phyloP scores from a whole-genome alignment of 345 rosid species.

The Isatis tinctoria region DNA sequence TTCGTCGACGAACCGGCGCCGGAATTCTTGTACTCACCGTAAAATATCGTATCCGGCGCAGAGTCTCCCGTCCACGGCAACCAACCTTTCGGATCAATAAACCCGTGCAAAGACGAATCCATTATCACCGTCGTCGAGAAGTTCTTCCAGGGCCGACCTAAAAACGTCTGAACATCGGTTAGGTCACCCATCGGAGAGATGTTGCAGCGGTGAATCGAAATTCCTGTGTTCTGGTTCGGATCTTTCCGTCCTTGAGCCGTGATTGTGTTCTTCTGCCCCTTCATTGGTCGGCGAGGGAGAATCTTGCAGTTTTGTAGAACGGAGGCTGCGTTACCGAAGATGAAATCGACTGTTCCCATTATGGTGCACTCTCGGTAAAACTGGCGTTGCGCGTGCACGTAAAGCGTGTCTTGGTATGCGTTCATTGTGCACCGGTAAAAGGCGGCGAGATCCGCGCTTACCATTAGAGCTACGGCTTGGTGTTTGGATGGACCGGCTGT shows the following conservation, averaged over 20 bases:
- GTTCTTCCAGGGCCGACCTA: constrained; percentile 76
- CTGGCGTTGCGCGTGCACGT: constrained; percentile 70
- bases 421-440: constrained; percentile 66
- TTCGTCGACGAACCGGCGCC: constrained; percentile 54
- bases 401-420: constrained; percentile 80
- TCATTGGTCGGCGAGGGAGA: constrained; percentile 53
- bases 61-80: constrained; percentile 64
- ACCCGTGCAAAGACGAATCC: constrained; percentile 43
- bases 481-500: constrained; percentile 76
- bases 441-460: constrained; percentile 51
- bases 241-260: constrained; percentile 71
- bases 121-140: constrained; percentile 56
- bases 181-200: constrained; percentile 49
- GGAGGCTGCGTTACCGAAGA: constrained; percentile 76
- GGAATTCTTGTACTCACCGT: constrained; percentile 52
- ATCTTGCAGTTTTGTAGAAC: constrained; percentile 65
- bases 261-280: constrained; percentile 62
- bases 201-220: constrained; percentile 63
- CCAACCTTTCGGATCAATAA: constrained; percentile 60
- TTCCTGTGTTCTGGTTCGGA: constrained; percentile 79
- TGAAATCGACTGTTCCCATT: constrained; percentile 76
- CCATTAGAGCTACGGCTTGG: constrained; percentile 82
- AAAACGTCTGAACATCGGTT: constrained; percentile 40
- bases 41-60: constrained; percentile 61
- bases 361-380: constrained; percentile 70